Conservation (phyloP, 768 basidiomycete species). For the Crassisporium funariophilum region DNA sequence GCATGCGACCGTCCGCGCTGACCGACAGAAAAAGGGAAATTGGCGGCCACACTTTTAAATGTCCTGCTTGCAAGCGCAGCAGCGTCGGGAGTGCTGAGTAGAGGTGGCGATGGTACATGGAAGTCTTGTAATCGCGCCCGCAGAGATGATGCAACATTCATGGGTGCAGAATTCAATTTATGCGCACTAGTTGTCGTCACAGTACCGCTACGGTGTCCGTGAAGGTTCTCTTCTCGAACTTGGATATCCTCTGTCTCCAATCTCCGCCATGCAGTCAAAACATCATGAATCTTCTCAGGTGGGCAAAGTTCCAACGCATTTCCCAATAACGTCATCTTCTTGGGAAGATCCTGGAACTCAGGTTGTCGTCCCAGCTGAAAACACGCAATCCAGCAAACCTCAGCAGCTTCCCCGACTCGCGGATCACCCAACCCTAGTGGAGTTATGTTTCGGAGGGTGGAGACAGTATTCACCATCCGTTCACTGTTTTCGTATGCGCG, state of each 20-base stretch:
- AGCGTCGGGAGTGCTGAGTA: constrained; percentile 75
- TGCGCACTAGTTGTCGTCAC: constrained; percentile 1
- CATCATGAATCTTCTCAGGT: constrained; percentile 70
- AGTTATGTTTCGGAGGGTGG: constrained; percentile 43
- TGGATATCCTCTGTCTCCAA: constrained; percentile 69
- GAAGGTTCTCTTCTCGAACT: constrained; percentile 42
- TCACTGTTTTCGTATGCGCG: constrained; percentile 73
- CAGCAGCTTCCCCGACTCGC: constrained; percentile 58
- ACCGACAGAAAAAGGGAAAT: constrained; percentile 67
- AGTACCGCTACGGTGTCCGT: constrained; percentile 12
- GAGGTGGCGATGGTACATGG: constrained; percentile 67
- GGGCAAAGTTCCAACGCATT: constrained; percentile 88
- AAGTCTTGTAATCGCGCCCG: constrained; percentile 64
- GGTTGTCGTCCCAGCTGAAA: constrained; percentile 85
- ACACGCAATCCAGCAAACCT: constrained; percentile 90
- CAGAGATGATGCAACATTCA: constrained; percentile 52
- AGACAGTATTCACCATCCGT: constrained; percentile 67
- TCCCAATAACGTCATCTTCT: constrained; percentile 73
- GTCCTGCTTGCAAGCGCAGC: constrained; percentile 79
- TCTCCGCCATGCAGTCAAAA: constrained; percentile 78
- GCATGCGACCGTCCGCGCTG: constrained; percentile 39
- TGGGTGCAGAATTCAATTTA: constrained; percentile 22
- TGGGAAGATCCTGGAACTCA: constrained; percentile 68
- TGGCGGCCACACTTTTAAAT: constrained; percentile 76
- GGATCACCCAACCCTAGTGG: constrained; percentile 35